Base-by-base conservation (phyloP, 768 basidiomycete species). In the Boletales sp. region DNA sequence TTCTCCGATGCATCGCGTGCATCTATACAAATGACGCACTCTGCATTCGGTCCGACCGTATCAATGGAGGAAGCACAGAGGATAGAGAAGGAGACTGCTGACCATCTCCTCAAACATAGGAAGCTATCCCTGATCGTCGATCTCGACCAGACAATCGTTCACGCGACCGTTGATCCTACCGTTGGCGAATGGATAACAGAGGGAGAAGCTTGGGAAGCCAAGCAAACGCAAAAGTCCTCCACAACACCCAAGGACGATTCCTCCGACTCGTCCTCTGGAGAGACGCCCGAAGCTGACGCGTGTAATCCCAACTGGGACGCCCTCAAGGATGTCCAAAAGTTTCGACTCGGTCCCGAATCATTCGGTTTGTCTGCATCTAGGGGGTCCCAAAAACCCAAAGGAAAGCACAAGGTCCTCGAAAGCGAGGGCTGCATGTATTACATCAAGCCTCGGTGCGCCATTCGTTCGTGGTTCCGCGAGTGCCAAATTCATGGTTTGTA, bases 61-160 rank as follows among this genome's bases (percentile, higher is more conserved):
- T 94, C 94, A 1, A 74, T 91, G 48, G 88, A 91, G 59, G 94
- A 97, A 73, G 97, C 97, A 0, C 84, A 87, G 58, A 81, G 88
- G 35, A 85, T 97, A 53, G 94, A 95, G 65, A 77, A 78, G 35
- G 86, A 92, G 62, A 90, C 87, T 2, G 86, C 91, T 1, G 73
- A 85, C 1, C 85, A 84, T 57, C 81, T 99, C 32, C 78, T 91
- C 61, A 76, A 79, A 48, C 73, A 80, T 5, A 80, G 84, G 47
- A 92, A 85, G 66, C 83, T 99, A 30, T 92, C 90, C 31, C 84
- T 99, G 43, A 97, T 99, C 57, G 95, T 99, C 59, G 97, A 99
- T 74, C 81, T 99, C 31, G 97, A 99, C 71, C 97, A 99, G 68
- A 99, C 97, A 12, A 94, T 98, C 65, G 91, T 99, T 4, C 97